These are phyloP conservation scores for Thalassiosira exigua DNA, from an alignment of 352 stramenopile genomes.

Conservation along the genomic window DNA sequence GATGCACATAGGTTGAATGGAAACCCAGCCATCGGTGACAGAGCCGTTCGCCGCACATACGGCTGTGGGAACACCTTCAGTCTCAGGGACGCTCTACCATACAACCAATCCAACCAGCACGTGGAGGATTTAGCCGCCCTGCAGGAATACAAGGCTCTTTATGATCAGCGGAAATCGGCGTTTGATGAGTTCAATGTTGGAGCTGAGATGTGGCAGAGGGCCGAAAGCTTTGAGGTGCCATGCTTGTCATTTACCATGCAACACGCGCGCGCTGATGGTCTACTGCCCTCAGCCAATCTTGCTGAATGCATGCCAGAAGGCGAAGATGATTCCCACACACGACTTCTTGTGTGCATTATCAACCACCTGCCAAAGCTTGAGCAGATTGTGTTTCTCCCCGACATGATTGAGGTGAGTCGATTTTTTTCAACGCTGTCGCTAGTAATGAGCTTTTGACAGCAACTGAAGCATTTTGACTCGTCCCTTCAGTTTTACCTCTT, in stretches of 20 bases:
- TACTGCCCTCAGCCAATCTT: constrained; percentile 27
- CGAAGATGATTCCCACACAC: background rate
- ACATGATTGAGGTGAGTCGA: constrained; percentile 50
- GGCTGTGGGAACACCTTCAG: constrained; percentile 37
- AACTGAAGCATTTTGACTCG: background rate
- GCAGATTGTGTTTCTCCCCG: constrained; percentile 25
- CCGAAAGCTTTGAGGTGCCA: constrained; percentile 24
- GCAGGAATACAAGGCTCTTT: constrained; percentile 12
- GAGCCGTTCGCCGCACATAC: constrained; percentile 20
- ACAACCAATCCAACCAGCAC: constrained; percentile 1
- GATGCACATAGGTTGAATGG: constrained; percentile 42
- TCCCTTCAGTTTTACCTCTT: constrained; percentile 41
- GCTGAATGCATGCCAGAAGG: constrained; percentile 20
- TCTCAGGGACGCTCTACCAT: constrained; percentile 32
- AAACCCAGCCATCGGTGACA: constrained; percentile 30
- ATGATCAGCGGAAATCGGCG: constrained; percentile 2
- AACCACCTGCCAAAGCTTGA: constrained; percentile 24
- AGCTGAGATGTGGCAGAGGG: constrained; percentile 36
- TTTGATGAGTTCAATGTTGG: constrained; percentile 43
- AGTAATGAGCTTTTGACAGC: background rate
- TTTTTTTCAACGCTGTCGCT: background rate
- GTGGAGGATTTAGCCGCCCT: constrained; percentile 26
- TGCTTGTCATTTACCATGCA: constrained; percentile 28
- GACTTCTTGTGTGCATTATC: constrained; percentile 12
- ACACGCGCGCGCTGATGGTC: background rate